Percentiles rank a stretch among this genome's conserved stretches.
Conservation (phyloP, 306 rosid genomes). For the Trifolium subterraneum region DNA sequence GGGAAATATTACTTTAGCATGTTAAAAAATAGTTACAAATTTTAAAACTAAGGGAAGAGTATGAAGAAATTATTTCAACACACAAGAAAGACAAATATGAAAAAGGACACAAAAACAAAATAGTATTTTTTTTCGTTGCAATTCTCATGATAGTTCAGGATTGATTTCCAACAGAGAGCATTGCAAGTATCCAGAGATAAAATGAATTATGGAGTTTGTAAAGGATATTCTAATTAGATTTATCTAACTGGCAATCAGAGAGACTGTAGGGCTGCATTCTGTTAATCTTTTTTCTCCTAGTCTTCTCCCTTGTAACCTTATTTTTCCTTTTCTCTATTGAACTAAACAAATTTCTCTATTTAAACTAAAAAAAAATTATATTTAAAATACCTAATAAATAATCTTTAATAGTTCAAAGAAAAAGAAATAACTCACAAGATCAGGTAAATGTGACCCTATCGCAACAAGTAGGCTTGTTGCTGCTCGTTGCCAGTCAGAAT, state of each 20-base stretch:
- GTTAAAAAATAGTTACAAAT: conserved; percentile 38
- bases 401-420: conserved; percentile 28
- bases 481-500: conserved; percentile 93
- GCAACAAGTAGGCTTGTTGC: conserved; percentile 90
- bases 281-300: conserved; percentile 19
- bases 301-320: conserved; percentile 34
- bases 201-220: conserved; percentile 30
- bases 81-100: conserved; percentile 11
- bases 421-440: conserved; percentile 68
- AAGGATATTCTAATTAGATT: conserved; percentile 28
- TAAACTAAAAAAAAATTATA: neutral
- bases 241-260: conserved; percentile 27
- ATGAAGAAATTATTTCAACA: neutral
- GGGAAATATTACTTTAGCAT: conserved; percentile 15
- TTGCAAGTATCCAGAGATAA: conserved; percentile 25
- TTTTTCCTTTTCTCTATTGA: conserved; percentile 32
- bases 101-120: neutral
- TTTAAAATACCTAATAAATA: neutral
- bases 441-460: conserved; percentile 88
- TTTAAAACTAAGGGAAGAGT: conserved; percentile 1
- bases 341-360: neutral
- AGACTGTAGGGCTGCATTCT: conserved; percentile 19
- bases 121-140: neutral
- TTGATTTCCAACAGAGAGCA: conserved; percentile 6
- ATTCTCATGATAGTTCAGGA: conserved; percentile 10